phyloP scores from a whole-genome alignment of 441 rosid genomes.

The Jatropha podagrica region DNA sequence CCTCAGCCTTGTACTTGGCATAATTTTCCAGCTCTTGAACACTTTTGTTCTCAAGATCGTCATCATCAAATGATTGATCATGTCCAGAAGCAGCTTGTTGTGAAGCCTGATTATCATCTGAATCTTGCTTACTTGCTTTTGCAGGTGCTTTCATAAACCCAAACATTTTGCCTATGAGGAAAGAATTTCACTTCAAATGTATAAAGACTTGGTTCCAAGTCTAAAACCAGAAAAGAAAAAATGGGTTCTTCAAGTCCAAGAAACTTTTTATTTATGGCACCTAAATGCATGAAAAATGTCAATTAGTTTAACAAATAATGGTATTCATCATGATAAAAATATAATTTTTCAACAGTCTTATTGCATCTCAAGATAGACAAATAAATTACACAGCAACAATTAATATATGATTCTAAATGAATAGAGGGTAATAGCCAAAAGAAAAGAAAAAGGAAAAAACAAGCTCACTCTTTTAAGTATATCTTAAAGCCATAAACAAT shows the following conservation, averaged over 20 bases:
- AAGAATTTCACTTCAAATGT: slow-evolving; percentile 3
- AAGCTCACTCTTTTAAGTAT: too few relatives aligned
- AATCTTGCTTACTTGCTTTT: slow-evolving; percentile 47
- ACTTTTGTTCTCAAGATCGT: slow-evolving; percentile 66
- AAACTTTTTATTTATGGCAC: not conserved
- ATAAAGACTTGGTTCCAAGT: not conserved
- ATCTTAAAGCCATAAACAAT: too few relatives aligned
- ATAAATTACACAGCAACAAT: too few relatives aligned
- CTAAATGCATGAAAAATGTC: not conserved
- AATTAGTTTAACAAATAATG: slow-evolving; percentile 1
- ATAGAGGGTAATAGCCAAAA: too few relatives aligned
- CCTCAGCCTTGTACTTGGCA: slow-evolving; percentile 76
- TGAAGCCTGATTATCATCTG: slow-evolving; percentile 46
- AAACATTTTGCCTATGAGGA: slow-evolving; percentile 44
- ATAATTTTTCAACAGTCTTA: too few relatives aligned
- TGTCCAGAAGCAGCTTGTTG: slow-evolving; percentile 52
- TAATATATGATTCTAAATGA: too few relatives aligned
- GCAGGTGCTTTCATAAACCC: slow-evolving; percentile 53
- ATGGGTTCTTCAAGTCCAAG: not conserved
- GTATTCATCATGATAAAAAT: too few relatives aligned
- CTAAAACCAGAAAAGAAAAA: not conserved
- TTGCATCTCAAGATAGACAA: too few relatives aligned
- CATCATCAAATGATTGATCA: slow-evolving; percentile 27
- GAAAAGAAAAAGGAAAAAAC: too few relatives aligned
- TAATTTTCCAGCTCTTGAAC: slow-evolving; percentile 77